Conservation (phyloP, 768 basidiomycete genomes). For the Leccinellum luteum region DNA sequence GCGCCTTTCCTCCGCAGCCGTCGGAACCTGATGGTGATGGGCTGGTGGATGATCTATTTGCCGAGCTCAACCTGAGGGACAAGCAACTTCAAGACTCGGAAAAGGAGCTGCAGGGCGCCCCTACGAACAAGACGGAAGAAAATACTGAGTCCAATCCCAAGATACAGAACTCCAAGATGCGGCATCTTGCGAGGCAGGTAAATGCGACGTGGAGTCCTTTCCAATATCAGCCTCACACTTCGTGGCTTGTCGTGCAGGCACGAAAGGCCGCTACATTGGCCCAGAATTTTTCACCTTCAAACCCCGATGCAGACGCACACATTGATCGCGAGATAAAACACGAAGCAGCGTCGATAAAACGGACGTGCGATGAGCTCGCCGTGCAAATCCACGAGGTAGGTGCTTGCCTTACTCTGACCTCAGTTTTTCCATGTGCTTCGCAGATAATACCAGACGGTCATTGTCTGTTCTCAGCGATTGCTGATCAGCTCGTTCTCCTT, state of each 20-base stretch:
- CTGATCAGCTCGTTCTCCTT: constrained; percentile 83
- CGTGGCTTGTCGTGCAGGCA: constrained; percentile 42
- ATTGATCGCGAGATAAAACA: constrained; percentile 63
- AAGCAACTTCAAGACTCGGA: constrained; percentile 50
- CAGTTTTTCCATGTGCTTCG: neutral
- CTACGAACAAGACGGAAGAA: constrained; percentile 26
- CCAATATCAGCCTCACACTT: neutral
- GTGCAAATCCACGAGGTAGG: constrained; percentile 66
- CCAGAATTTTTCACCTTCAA: constrained; percentile 47
- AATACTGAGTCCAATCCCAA: constrained; percentile 19
- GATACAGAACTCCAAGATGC: constrained; percentile 58
- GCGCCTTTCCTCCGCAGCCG: constrained; percentile 22
- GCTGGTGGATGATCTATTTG: constrained; percentile 72
- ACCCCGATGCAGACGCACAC: constrained; percentile 58
- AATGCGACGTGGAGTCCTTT: constrained; percentile 9
- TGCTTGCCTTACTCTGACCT: constrained; percentile 1
- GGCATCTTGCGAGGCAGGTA: constrained; percentile 74
- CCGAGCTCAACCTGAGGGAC: constrained; percentile 70
- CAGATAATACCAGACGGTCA: constrained; percentile 95
- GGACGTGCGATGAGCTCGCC: constrained; percentile 61
- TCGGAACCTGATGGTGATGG: constrained; percentile 43
- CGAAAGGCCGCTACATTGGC: constrained; percentile 67
- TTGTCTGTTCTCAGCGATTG: constrained; percentile 92
- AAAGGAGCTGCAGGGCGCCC: constrained; percentile 39
- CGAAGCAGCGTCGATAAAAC: constrained; percentile 63